Conservation (phyloP, 495 filamentous ascomycete species). For the Massariosphaeria phaeospora region DNA sequence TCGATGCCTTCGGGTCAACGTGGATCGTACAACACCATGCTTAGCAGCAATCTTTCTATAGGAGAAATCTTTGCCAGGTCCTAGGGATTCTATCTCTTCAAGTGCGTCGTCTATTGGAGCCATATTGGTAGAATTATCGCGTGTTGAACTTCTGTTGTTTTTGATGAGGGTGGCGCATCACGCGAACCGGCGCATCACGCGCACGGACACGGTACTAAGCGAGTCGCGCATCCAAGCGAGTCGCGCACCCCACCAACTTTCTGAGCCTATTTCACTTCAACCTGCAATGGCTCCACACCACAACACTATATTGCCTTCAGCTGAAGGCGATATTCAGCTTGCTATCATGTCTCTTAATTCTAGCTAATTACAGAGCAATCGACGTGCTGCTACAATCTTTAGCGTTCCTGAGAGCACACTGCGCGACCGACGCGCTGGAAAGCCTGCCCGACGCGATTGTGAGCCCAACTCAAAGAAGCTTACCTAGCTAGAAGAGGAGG, state of each 20-base stretch:
- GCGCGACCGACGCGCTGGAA: slow-evolving; percentile 7
- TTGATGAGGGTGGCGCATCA: too few relatives aligned
- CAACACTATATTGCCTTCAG: background rate
- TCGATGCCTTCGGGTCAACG: too few relatives aligned
- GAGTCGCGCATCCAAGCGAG: slow-evolving; percentile 11
- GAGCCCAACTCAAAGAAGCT: slow-evolving; percentile 22
- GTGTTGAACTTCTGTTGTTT: too few relatives aligned
- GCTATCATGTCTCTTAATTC: slow-evolving; percentile 20
- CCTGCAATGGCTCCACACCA: slow-evolving; percentile 6
- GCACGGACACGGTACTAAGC: too few relatives aligned
- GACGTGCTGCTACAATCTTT: slow-evolving; percentile 9
- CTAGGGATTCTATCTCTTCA: too few relatives aligned
- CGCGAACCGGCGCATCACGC: too few relatives aligned
- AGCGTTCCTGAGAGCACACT: slow-evolving; percentile 17
- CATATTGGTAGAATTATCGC: too few relatives aligned
- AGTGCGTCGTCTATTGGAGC: too few relatives aligned
- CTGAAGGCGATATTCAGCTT: slow-evolving; percentile 20
- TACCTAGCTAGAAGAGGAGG: slow-evolving; percentile 25
- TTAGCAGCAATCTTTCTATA: too few relatives aligned
- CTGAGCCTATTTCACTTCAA: background rate
- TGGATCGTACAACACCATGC: too few relatives aligned
- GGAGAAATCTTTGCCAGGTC: too few relatives aligned
- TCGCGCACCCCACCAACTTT: slow-evolving; percentile 14
- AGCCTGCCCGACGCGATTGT: slow-evolving; percentile 7
- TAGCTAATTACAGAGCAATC: slow-evolving; percentile 5